These are phyloP conservation scores for Prunus yedoensis DNA, from an alignment of 331 rosid species.

Conservation along the genomic window DNA sequence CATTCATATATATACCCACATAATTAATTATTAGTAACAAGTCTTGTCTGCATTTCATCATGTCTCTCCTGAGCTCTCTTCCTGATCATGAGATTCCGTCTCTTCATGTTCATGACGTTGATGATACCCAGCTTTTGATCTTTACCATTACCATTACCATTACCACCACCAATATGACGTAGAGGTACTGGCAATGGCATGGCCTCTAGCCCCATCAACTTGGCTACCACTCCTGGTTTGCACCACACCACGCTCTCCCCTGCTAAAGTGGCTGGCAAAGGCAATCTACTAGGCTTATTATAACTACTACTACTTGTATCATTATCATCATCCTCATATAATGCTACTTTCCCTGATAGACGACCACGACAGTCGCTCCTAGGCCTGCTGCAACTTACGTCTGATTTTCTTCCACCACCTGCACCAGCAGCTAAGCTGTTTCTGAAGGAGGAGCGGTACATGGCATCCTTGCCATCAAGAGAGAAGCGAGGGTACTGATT, in stretches of 20 bases:
- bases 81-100: slow-evolving; percentile 27
- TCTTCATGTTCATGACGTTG: slow-evolving; percentile 20
- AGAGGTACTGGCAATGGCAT: slow-evolving; percentile 51
- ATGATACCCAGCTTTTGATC: neutral
- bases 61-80: slow-evolving; percentile 45
- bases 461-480: slow-evolving; percentile 83
- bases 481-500: slow-evolving; percentile 88
- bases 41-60: slow-evolving; percentile 47
- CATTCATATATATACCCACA: neutral
- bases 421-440: slow-evolving; percentile 10
- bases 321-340: no score
- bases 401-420: slow-evolving; percentile 38
- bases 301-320: neutral
- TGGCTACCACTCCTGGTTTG: slow-evolving; percentile 81
- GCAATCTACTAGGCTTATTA: slow-evolving; percentile 22
- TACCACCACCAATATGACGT: neutral
- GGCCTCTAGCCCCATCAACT: slow-evolving; percentile 84
- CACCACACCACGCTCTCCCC: slow-evolving; percentile 82
- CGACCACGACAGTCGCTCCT: neutral
- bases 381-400: slow-evolving; percentile 27
- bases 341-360: neutral
- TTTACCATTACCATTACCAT: no score
- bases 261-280: slow-evolving; percentile 39
- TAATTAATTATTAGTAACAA: slow-evolving; percentile 1
- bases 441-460: slow-evolving; percentile 75